Percentiles rank a stretch among this genome's conserved stretches.
Evolutionary conservation across 176 grass and related monocot species (phyloP).

Genomic region (Luzula sylvatica): DNA sequence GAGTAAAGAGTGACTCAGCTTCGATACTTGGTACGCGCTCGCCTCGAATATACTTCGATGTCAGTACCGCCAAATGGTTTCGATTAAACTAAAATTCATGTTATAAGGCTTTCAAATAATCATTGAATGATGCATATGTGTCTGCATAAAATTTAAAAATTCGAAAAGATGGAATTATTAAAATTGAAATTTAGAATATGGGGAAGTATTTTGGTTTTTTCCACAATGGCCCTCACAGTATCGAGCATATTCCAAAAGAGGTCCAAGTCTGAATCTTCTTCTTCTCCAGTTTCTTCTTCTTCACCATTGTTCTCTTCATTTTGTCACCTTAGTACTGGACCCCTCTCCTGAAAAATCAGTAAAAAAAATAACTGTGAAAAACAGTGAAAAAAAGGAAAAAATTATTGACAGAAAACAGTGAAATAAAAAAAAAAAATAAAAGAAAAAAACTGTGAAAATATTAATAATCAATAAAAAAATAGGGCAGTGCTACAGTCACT

Average conservation of each 20-base stretch:
- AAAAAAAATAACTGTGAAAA: no score
- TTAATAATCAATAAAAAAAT: no score
- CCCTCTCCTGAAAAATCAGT: conserved; percentile 49
- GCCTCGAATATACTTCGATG: no score
- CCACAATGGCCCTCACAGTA: conserved; percentile 89
- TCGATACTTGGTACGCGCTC: no score
- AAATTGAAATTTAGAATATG: background rate
- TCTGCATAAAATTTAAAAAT: conserved; percentile 73
- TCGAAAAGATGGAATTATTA: background rate
- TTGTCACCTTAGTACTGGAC: conserved; percentile 40
- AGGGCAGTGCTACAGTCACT: no score
- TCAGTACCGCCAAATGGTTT: no score
- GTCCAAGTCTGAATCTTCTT: conserved; percentile 96
- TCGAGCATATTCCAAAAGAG: conserved; percentile 95
- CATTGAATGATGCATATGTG: conserved; percentile 69
- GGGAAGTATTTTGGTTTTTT: conserved; percentile 22
- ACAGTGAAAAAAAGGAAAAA: no score
- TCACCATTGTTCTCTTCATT: conserved; percentile 33
- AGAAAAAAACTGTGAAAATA: no score
- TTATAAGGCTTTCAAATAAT: conserved; percentile 80
- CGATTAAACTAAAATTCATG: no score
- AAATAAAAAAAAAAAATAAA: no score
- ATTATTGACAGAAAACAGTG: no score
- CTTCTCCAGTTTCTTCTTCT: conserved; percentile 72
- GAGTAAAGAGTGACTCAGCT: no score